A percentile compares a stretch with the other conserved stretches of the same genome.
These are phyloP conservation scores for Udeniomyces megalosporus DNA, from an alignment of 768 basidiomycete genomes.

Conservation along the genomic window DNA sequence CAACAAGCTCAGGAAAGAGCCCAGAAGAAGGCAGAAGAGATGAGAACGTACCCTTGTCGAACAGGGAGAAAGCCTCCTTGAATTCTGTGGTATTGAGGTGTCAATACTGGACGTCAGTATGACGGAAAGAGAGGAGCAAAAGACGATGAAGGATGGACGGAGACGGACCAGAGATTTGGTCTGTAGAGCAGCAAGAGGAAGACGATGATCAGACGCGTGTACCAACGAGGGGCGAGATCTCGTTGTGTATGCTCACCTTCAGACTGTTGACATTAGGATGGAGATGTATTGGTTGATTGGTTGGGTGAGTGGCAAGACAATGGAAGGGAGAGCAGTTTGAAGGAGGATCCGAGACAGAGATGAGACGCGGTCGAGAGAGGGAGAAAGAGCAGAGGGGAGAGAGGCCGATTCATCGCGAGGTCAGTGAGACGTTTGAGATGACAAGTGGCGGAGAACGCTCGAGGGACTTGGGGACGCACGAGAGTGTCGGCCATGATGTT, in stretches of 20 bases:
- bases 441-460: not conserved
- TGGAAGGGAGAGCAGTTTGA: too few relatives aligned
- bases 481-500: constrained; percentile 7
- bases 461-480: not conserved
- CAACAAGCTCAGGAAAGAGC: not conserved
- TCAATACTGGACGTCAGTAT: not conserved
- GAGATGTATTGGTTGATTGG: too few relatives aligned
- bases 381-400: not conserved
- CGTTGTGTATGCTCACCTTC: not conserved
- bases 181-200: too few relatives aligned
- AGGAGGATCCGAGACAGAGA: too few relatives aligned
- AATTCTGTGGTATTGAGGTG: constrained; percentile 47
- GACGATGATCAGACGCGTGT: too few relatives aligned
- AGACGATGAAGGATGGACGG: not conserved
- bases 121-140: not conserved
- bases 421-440: not conserved
- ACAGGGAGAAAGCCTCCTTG: constrained; percentile 97
- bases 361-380: too few relatives aligned
- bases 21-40: not conserved
- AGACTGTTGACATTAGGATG: not conserved
- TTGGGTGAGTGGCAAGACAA: too few relatives aligned
- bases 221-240: too few relatives aligned
- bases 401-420: too few relatives aligned
- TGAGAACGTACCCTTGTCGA: constrained; percentile 64
- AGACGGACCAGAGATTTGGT: constrained; percentile 71